Evolutionary conservation across 140 eudicot species (phyloP), one percentile per base, ranked within the genome.

Genomic region (Ambrosia hybrid): DNA sequence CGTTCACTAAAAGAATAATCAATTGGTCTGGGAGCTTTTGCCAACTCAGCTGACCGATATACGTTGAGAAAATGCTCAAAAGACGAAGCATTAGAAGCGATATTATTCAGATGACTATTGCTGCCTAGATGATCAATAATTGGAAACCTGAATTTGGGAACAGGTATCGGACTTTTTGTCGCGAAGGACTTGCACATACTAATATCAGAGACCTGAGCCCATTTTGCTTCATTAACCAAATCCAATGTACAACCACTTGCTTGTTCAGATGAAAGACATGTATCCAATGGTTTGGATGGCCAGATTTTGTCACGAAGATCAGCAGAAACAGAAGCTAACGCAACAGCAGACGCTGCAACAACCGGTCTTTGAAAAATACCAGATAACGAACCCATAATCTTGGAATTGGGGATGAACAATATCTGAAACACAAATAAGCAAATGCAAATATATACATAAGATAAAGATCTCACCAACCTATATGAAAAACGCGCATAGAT

Each of bases 321-420:
- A 12, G 97, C 57, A 21, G 90, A 86, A 67, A 94, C 83, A 61
- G 99, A 94, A 67, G 99, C 99, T 71, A 87, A 67, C 7, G 96
- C 97, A 77, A 91, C 91, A 9, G 96, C 96, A 76, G 96, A 92
- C 36, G 96, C 99, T 4, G 97, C 97, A 70, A 90, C 78, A 52
- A 94, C 82, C 5, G 97, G 97, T 75, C 99, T 87, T 79, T 93
- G 98, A 76, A 91, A 80, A 56, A 76, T 51, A 73, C 98, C 98
- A 4, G 91, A 78, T 64, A 90, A 82, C 49, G 91, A 85, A 77
- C 83, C 93, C 97, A 93, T 90, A 68, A 75, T 70, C 65, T 74
- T 53, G 73, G 61, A 78, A 77, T 63, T 33, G 36, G 62, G 49
- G 59, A 79, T 49, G 72, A 57, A 77, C 71, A 75, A 79, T 76